These are phyloP conservation scores for Fonsecaea monophora DNA, from an alignment of 2,329 filamentous ascomycete genomes.

Conservation along the genomic window DNA sequence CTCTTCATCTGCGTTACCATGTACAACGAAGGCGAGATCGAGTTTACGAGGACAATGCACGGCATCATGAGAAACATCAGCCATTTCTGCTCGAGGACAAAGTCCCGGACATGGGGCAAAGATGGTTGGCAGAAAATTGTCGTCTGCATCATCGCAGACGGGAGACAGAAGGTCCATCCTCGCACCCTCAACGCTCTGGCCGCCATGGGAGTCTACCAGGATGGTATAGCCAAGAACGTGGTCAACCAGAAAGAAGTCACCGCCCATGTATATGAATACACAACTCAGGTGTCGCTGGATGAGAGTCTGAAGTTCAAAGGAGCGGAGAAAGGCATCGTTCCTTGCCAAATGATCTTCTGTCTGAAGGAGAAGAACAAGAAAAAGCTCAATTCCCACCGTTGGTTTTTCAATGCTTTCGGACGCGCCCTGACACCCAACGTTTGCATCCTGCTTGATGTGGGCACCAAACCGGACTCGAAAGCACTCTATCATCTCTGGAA, in stretches of 20 bases:
- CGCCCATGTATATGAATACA: conserved; percentile 98
- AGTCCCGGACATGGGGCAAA: conserved; percentile 95
- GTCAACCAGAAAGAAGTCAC: conserved; percentile 96
- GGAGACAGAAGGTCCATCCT: conserved; percentile 89
- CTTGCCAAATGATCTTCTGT: conserved; percentile 98
- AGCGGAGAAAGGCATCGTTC: conserved; percentile 97
- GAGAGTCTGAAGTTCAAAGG: conserved; percentile 98
- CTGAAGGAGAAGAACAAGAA: conserved; percentile 97
- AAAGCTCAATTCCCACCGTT: conserved; percentile 97
- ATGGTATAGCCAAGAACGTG: conserved; percentile 97
- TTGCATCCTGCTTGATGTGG: conserved; percentile 95
- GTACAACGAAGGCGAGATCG: conserved; percentile 98
- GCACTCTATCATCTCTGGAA: conserved; percentile 99
- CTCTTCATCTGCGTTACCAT: conserved; percentile 97
- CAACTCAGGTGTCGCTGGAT: conserved; percentile 95
- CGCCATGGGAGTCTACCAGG: conserved; percentile 96
- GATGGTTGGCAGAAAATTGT: conserved; percentile 99
- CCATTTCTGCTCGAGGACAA: conserved; percentile 91
- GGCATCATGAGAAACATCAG: conserved; percentile 98
- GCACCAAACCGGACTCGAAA: conserved; percentile 85
- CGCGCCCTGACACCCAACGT: conserved; percentile 92
- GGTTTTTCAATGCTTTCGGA: conserved; percentile 99
- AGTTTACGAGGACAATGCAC: conserved; percentile 97
- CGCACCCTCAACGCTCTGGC: conserved; percentile 92
- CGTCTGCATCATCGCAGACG: conserved; percentile 94